Conservation (phyloP, 73 alveolate genomes). For the Uronychia binucleata region DNA sequence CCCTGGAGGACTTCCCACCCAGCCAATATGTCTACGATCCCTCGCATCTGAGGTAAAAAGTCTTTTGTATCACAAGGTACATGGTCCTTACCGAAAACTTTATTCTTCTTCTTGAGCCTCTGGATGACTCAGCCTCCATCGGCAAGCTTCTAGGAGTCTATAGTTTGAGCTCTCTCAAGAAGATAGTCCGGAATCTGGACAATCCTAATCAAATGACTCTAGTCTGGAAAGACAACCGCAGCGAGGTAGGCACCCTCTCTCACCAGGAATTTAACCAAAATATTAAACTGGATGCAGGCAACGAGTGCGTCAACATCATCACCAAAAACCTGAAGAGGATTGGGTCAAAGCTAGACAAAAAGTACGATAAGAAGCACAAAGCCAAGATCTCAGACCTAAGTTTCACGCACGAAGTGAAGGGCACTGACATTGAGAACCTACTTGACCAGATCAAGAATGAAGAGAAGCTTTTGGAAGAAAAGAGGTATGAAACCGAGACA, state of each 20-base stretch:
- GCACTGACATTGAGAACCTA: conserved; percentile 6
- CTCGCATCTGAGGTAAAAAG: too few relatives aligned
- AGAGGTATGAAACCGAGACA: not conserved
- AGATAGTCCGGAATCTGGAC: not conserved
- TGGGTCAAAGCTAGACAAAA: conserved; percentile 19
- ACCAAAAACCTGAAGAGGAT: conserved; percentile 25
- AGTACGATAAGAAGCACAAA: conserved; percentile 30
- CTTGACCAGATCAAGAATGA: not conserved
- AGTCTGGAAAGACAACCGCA: not conserved
- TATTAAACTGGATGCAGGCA: conserved; percentile 13
- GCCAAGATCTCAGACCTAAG: conserved; percentile 9
- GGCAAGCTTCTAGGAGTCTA: not conserved
- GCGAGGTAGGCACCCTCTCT: not conserved
- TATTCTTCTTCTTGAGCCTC: not conserved
- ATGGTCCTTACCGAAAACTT: not conserved
- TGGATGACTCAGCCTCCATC: not conserved
- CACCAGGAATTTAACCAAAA: conserved; percentile 7
- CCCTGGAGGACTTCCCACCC: too few relatives aligned
- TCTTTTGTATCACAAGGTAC: too few relatives aligned
- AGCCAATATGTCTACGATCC: too few relatives aligned
- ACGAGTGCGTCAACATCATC: conserved; percentile 34
- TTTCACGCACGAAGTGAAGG: conserved; percentile 9
- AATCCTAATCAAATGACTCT: not conserved
- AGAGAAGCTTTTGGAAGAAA: not conserved
- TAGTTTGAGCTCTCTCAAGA: not conserved